A percentile compares a stretch with the other conserved stretches of the same genome.
Conservation (phyloP, 2,329 filamentous ascomycete genomes). For the Helicocarpus griseus region DNA sequence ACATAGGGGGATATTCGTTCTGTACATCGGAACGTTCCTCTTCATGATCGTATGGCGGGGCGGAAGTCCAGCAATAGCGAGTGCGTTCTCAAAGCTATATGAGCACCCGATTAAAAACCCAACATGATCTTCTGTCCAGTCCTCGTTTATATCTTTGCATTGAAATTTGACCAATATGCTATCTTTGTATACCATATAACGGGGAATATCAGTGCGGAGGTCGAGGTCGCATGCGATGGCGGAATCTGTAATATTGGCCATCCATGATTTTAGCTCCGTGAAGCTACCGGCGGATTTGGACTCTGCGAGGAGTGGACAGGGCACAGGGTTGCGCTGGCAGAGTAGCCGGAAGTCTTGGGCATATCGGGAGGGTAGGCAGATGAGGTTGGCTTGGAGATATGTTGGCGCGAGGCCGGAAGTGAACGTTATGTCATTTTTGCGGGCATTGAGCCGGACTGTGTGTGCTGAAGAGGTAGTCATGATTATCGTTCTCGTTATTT, state of each 20-base stretch:
- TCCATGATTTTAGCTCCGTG: constrained; percentile 29
- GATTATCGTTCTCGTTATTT: not conserved
- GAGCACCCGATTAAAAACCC: constrained; percentile 56
- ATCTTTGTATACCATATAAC: constrained; percentile 50
- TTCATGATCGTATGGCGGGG: constrained; percentile 41
- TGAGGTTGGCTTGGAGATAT: constrained; percentile 53
- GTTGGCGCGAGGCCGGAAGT: constrained; percentile 49
- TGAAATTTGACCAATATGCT: constrained; percentile 32
- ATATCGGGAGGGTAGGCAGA: constrained; percentile 49
- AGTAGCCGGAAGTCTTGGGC: constrained; percentile 50
- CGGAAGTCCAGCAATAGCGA: constrained; percentile 41
- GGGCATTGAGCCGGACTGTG: not conserved
- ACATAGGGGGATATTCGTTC: constrained; percentile 46
- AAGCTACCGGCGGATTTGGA: constrained; percentile 38
- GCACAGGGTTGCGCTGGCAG: constrained; percentile 52
- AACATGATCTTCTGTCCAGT: constrained; percentile 51
- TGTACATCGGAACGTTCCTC: constrained; percentile 53
- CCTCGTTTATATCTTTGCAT: constrained; percentile 34
- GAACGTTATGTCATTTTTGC: constrained; percentile 10
- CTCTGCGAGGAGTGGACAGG: constrained; percentile 51
- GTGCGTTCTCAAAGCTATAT: constrained; percentile 53
- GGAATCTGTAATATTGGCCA: constrained; percentile 20
- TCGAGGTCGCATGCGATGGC: constrained; percentile 40
- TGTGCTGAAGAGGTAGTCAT: not conserved
- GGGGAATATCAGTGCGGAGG: constrained; percentile 48